Conservation (phyloP, 2,329 filamentous ascomycete genomes). For the Stagonosporopsis vannaccii region DNA sequence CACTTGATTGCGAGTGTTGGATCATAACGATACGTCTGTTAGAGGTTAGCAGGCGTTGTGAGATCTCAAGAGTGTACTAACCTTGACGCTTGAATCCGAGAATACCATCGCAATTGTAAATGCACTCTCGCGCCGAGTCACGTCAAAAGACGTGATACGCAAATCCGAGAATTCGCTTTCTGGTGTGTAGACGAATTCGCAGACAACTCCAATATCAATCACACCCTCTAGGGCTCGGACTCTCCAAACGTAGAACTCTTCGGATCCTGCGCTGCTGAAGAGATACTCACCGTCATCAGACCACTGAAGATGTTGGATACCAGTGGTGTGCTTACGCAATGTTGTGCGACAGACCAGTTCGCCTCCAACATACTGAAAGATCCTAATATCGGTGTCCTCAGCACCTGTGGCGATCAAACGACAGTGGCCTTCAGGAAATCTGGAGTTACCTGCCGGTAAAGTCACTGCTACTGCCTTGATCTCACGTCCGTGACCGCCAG, state of each 20-base stretch:
- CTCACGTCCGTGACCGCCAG: conserved; percentile 85
- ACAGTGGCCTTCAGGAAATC: conserved; percentile 19
- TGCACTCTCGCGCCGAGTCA: conserved; percentile 40
- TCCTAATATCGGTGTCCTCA: conserved; percentile 76
- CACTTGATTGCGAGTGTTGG: conserved; percentile 40
- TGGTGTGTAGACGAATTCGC: conserved; percentile 59
- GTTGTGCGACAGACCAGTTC: conserved; percentile 64
- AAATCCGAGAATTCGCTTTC: conserved; percentile 69
- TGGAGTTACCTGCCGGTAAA: neutral
- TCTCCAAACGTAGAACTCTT: conserved; percentile 88
- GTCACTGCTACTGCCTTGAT: conserved; percentile 70
- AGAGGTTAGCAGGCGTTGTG: conserved; percentile 3
- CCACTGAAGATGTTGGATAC: conserved; percentile 83
- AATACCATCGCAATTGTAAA: conserved; percentile 76
- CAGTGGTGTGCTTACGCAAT: conserved; percentile 79
- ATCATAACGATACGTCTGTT: conserved; percentile 56
- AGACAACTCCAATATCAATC: conserved; percentile 61
- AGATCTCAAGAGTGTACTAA: conserved; percentile 33
- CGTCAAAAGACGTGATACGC: conserved; percentile 81
- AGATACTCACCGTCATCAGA: conserved; percentile 70
- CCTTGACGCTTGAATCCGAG: conserved; percentile 82
- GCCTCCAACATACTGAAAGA: conserved; percentile 63
- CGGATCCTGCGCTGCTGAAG: conserved; percentile 85
- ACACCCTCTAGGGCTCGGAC: conserved; percentile 61
- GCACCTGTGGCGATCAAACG: conserved; percentile 69